Percentiles rank a stretch among this genome's conserved stretches.
These are phyloP conservation scores for Pelargonium nanum DNA, from an alignment of 345 rosid species.

Conservation along the genomic window DNA sequence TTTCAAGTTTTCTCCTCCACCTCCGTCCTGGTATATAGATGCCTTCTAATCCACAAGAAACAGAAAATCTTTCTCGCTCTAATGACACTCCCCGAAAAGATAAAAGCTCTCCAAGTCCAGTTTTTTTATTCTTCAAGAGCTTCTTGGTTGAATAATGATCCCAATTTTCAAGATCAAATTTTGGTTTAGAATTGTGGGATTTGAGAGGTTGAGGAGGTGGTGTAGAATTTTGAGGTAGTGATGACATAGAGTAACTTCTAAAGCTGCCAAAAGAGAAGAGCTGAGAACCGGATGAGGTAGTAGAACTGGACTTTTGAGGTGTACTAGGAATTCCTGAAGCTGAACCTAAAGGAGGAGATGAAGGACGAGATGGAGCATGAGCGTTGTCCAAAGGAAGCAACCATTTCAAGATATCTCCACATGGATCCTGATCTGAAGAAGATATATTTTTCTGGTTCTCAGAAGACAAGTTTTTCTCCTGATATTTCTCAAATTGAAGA, in stretches of 20 bases:
- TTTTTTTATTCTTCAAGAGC: slow-evolving; percentile 25
- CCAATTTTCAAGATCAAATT: slow-evolving; percentile 72
- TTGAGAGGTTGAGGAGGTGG: slow-evolving; percentile 46
- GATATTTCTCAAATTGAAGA: slow-evolving; percentile 88
- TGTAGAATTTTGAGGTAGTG: slow-evolving; percentile 66
- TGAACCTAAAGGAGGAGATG: slow-evolving; percentile 53
- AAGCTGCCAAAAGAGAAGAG: slow-evolving; percentile 77
- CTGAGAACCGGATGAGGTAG: slow-evolving; percentile 65
- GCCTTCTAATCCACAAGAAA: slow-evolving; percentile 90
- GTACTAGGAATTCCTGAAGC: slow-evolving; percentile 41
- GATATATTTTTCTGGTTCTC: slow-evolving; percentile 27
- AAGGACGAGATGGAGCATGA: slow-evolving; percentile 39
- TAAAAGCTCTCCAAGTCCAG: slow-evolving; percentile 54
- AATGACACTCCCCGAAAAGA: slow-evolving; percentile 81
- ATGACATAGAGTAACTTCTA: slow-evolving; percentile 96
- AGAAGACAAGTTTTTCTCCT: slow-evolving; percentile 23
- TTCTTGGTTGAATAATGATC: slow-evolving; percentile 53
- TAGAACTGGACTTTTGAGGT: slow-evolving; percentile 38
- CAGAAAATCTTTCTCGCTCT: slow-evolving; percentile 86
- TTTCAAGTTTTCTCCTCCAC: slow-evolving; percentile 89
- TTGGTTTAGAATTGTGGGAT: slow-evolving; percentile 61
- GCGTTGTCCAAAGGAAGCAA: slow-evolving; percentile 83
- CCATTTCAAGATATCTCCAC: slow-evolving; percentile 79
- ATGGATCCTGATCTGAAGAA: slow-evolving; percentile 45
- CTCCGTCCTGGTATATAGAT: slow-evolving; percentile 83